A percentile compares a stretch with the other conserved stretches of the same genome.
Evolutionary conservation across 192 early-diverging fungal species (phyloP).

Genomic region (Phycomyces blakesleeanus): DNA sequence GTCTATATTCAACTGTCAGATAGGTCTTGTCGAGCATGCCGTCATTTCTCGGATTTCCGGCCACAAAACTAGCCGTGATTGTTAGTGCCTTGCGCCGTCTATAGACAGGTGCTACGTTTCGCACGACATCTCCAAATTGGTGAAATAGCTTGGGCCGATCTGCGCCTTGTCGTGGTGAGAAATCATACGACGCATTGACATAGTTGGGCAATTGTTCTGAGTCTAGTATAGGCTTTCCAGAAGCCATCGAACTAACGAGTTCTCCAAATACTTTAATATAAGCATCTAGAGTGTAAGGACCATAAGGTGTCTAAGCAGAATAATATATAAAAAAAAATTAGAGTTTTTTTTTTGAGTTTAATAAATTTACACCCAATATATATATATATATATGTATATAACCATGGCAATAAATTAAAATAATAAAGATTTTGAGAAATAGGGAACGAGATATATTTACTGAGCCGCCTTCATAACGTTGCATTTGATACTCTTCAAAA

Average conservation of each 20-base stretch:
- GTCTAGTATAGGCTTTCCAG: background rate
- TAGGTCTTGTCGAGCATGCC: conserved; percentile 21
- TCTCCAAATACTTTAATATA: conserved; percentile 50
- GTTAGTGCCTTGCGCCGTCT: background rate
- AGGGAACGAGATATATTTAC: too few relatives aligned
- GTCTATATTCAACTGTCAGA: conserved; percentile 23
- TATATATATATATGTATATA: too few relatives aligned
- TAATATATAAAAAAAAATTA: conserved; percentile 1
- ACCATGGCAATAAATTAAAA: too few relatives aligned
- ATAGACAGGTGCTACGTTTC: conserved; percentile 3
- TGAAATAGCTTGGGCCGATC: conserved; percentile 20
- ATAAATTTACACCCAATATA: too few relatives aligned
- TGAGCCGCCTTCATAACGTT: conserved; percentile 60
- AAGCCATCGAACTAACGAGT: conserved; percentile 43
- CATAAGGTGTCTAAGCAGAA: conserved; percentile 44
- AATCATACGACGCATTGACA: conserved; percentile 11
- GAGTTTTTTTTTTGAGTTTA: too few relatives aligned
- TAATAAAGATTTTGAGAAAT: too few relatives aligned
- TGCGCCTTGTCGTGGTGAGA: conserved; percentile 2
- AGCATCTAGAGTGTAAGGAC: conserved; percentile 51
- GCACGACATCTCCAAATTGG: conserved; percentile 27
- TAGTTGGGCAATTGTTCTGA: conserved; percentile 17
- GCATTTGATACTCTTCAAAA: conserved; percentile 56
- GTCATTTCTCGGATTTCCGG: conserved; percentile 32
- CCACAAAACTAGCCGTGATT: conserved; percentile 19